Conservation (phyloP, 1,139 yeast species). For the Yamadazyma dushanensis region DNA sequence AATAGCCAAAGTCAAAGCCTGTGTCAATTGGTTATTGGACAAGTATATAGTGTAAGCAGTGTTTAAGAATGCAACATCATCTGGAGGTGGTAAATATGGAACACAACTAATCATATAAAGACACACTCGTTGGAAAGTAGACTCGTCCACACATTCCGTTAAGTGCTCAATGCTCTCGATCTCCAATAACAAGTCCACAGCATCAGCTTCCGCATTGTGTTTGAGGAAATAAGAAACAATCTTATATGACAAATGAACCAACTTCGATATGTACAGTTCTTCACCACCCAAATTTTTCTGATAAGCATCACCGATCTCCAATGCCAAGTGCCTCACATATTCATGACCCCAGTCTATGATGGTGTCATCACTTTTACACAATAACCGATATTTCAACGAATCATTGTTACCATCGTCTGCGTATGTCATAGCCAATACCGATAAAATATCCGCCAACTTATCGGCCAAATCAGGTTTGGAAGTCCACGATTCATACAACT, state of each 20-base stretch:
- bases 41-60: conserved; percentile 91
- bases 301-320: conserved; percentile 90
- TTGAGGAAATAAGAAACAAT: conserved; percentile 88
- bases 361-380: conserved; percentile 50
- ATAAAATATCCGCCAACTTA: conserved; percentile 74
- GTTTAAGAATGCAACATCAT: conserved; percentile 79
- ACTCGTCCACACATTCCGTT: conserved; percentile 80
- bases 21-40: conserved; percentile 77
- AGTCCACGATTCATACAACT: conserved; percentile 67
- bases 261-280: conserved; percentile 41
- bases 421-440: conserved; percentile 95
- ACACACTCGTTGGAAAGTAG: conserved; percentile 86
- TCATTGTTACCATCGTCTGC: conserved; percentile 82
- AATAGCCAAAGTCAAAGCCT: conserved; percentile 87
- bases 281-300: conserved; percentile 63
- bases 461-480: conserved; percentile 19
- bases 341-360: conserved; percentile 97
- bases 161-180: conserved; percentile 83
- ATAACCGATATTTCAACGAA: conserved; percentile 76
- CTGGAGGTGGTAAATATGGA: conserved; percentile 93
- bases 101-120: conserved; percentile 95
- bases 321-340: conserved; percentile 90
- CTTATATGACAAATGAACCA: conserved; percentile 67
- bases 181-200: conserved; percentile 89
- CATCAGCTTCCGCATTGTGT: conserved; percentile 98